Evolutionary conservation across 202 grass and related monocot species (phyloP).

Genomic region (Zoysia matrella): DNA sequence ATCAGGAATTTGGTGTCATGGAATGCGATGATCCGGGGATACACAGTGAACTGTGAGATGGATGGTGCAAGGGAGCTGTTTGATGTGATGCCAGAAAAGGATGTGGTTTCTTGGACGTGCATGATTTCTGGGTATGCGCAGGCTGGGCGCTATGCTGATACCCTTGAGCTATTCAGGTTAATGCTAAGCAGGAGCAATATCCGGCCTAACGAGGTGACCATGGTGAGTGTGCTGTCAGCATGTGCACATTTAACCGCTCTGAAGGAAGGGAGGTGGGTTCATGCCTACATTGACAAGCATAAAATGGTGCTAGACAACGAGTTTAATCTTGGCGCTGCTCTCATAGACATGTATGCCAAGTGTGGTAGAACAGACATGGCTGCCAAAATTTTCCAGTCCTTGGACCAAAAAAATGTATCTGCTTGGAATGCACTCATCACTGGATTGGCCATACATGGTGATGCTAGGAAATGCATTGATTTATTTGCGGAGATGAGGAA

Average conservation of each 20-base stretch:
- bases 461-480: constrained; percentile 47
- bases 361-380: constrained; percentile 58
- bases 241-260: constrained; percentile 60
- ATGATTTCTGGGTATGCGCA: constrained; percentile 75
- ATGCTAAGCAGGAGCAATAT: constrained; percentile 52
- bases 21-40: constrained; percentile 70
- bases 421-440: constrained; percentile 74
- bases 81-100: constrained; percentile 59
- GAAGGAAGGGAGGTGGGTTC: constrained; percentile 64
- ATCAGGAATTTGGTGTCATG: constrained; percentile 68
- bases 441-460: constrained; percentile 56
- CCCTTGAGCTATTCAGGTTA: constrained; percentile 60
- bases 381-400: constrained; percentile 54
- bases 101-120: constrained; percentile 70
- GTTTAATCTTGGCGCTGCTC: constrained; percentile 65
- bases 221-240: constrained; percentile 68
- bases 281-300: constrained; percentile 67
- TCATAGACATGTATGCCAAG: constrained; percentile 75
- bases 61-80: constrained; percentile 54
- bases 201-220: constrained; percentile 70
- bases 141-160: constrained; percentile 42
- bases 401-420: constrained; percentile 66
- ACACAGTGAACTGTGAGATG: constrained; percentile 50
- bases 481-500: constrained; percentile 64
- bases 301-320: constrained; percentile 62